A percentile compares a stretch with the other conserved stretches of the same genome.
These are phyloP conservation scores for Endoconidiophora polonica DNA, from an alignment of 2,329 filamentous ascomycete genomes.

Conservation along the genomic window DNA sequence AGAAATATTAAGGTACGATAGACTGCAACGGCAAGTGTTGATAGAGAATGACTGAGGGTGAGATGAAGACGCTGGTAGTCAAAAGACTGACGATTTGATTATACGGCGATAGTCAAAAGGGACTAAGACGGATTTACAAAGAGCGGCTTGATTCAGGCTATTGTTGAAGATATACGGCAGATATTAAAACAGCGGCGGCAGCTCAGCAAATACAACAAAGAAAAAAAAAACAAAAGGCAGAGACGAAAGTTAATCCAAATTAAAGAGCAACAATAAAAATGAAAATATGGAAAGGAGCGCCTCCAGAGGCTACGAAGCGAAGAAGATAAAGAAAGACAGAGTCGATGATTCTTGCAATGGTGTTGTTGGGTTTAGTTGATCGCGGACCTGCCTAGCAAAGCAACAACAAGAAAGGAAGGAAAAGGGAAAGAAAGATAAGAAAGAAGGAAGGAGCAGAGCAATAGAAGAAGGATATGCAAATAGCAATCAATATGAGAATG, in stretches of 20 bases:
- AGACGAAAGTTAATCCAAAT: not conserved
- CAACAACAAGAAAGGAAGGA: not conserved
- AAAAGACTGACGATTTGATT: not conserved
- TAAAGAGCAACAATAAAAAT: not conserved
- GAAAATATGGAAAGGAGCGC: not conserved
- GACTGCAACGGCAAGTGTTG: too few species aligned
- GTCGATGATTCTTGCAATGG: conserved; percentile 5
- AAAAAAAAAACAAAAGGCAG: not conserved
- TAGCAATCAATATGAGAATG: not conserved
- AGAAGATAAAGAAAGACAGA: conserved; percentile 13
- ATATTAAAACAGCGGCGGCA: conserved; percentile 2
- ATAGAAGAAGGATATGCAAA: not conserved
- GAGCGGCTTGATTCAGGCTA: too few species aligned
- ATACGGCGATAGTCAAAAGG: too few species aligned
- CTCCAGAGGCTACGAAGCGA: conserved; percentile 9
- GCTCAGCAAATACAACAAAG: not conserved
- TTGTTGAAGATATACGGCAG: not conserved
- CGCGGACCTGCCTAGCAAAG: conserved; percentile 7
- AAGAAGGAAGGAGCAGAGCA: conserved; percentile 13
- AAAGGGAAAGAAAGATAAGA: conserved; percentile 9
- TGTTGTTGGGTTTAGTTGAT: not conserved
- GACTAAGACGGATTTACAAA: too few species aligned
- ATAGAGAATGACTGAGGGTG: too few species aligned
- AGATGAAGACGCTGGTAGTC: not conserved
- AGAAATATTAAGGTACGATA: too few species aligned